Base-by-base conservation (phyloP, 768 basidiomycete genomes). In the Phlegmacium glaucopus region DNA sequence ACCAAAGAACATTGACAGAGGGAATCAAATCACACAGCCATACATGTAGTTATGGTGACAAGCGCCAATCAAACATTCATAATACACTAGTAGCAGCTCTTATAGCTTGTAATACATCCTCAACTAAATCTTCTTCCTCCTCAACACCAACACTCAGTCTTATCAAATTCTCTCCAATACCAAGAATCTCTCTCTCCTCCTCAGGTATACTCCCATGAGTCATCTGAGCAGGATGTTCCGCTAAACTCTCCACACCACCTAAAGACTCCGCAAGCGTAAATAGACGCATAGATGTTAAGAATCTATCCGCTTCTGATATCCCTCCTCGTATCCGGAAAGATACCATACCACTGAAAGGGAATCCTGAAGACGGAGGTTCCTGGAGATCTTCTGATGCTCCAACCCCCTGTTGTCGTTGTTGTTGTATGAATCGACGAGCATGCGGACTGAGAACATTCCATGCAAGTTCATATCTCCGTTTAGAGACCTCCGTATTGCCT, bases 271-370 rank as follows among this genome's bases (percentile, higher is more conserved):
- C 94, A 10, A 97, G 73, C 18, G 83, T 76, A 59, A 94, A 93
- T 28, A 94, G 61, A 22, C 78, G 65, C 4, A 82, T 74, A 0
- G 77, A 63, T 0, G 78, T 79, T 47, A 94, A 62, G 70, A 96
- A 94, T 49, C 58, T 70, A 42, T 85, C 77, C 2, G 89, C 85
- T 52, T 78, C 74, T 39, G 50, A 59, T 25, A 68, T 62, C 1
- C 81, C 76, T 1, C 81, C 88, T 70, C 39, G 81, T 68, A 73
- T 82, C 73, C 51, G 83, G 78, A 79, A 92, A 72, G 85, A 82
- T 44, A 98, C 77, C 85, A 97, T 93, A 5, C 95, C 94, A 8
- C 90, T 86, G 61, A 83, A 93, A 0, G 94, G 93, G 70, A 97
- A 88, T 1, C 87, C 90, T 1, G 22, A 77, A 74, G 29, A 65